These are phyloP conservation scores for Metarhizium album DNA, from an alignment of 2,329 filamentous ascomycete genomes.

Conservation along the genomic window DNA sequence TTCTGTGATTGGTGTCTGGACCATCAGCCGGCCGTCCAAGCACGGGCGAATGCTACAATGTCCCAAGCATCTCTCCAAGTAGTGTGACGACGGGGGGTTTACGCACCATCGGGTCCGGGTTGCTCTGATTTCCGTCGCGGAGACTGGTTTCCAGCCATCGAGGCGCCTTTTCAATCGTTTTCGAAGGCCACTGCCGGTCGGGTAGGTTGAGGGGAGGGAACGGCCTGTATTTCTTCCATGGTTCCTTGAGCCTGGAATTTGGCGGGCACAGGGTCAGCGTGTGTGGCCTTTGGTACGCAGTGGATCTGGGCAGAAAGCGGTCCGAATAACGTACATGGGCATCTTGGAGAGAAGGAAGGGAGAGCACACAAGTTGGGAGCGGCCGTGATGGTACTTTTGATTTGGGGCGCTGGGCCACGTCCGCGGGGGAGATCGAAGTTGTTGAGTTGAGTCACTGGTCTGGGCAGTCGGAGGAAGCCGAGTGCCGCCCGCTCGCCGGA, in stretches of 20 bases:
- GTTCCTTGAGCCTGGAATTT: conserved; percentile 56
- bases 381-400: background rate
- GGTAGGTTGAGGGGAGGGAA: conserved; percentile 51
- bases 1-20: conserved; percentile 41
- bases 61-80: background rate
- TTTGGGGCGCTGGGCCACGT: background rate
- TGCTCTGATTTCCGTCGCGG: conserved; percentile 86
- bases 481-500: too few species aligned
- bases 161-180: conserved; percentile 71
- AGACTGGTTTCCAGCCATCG: conserved; percentile 79
- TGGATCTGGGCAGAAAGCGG: background rate
- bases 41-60: background rate
- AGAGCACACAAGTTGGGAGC: background rate
- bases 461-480: too few species aligned
- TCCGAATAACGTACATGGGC: conserved; percentile 7
- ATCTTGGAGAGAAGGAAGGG: conserved; percentile 4
- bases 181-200: conserved; percentile 73
- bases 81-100: background rate
- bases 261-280: background rate
- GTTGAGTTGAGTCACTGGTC: background rate
- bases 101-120: conserved; percentile 83
- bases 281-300: background rate
- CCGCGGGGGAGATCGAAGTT: background rate
- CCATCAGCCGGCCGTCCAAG: background rate
- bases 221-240: conserved; percentile 64